These are phyloP conservation scores for Kuraishia hungarica DNA, from an alignment of 805 yeast genomes.

Conservation along the genomic window DNA sequence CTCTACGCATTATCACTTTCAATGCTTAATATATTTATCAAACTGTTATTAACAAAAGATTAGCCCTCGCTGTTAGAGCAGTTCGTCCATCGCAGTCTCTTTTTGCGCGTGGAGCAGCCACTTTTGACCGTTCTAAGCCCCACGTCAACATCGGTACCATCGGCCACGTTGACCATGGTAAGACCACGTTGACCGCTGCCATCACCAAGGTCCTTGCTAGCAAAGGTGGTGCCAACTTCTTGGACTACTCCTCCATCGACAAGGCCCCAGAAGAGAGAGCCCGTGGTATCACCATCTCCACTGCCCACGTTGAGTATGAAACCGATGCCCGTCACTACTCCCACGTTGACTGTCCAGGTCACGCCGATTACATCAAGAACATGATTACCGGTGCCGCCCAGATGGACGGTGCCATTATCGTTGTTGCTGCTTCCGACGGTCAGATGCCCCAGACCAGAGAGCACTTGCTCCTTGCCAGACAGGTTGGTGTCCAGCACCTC, in stretches of 20 bases:
- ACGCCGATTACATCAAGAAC: conserved; percentile 96
- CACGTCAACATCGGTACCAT: conserved; percentile 96
- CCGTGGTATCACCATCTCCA: conserved; percentile 97
- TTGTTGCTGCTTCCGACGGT: conserved; percentile 98
- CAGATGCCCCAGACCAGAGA: conserved; percentile 99
- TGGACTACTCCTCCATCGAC: conserved; percentile 90
- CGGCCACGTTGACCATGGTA: conserved; percentile 99
- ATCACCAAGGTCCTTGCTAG: conserved; percentile 89
- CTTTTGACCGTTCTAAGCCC: conserved; percentile 92
- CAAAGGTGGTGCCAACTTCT: conserved; percentile 86
- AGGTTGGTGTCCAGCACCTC: conserved; percentile 96
- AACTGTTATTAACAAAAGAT: neutral
- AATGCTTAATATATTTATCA: too few relatives aligned
- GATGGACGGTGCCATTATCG: conserved; percentile 99
- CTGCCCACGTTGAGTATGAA: conserved; percentile 97
- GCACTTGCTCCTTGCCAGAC: conserved; percentile 96
- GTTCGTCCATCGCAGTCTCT: conserved; percentile 2
- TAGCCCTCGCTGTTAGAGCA: neutral
- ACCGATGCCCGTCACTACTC: conserved; percentile 94
- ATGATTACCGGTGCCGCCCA: conserved; percentile 99
- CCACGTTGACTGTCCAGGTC: conserved; percentile 98
- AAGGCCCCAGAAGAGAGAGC: conserved; percentile 99
- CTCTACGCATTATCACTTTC: too few relatives aligned
- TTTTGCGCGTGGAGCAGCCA: conserved; percentile 37
- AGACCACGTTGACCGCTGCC: conserved; percentile 97